Evolutionary conservation across 305 asterid species (phyloP), one percentile per base, ranked within the genome.

Genomic region (Fraxinus dipetala): DNA sequence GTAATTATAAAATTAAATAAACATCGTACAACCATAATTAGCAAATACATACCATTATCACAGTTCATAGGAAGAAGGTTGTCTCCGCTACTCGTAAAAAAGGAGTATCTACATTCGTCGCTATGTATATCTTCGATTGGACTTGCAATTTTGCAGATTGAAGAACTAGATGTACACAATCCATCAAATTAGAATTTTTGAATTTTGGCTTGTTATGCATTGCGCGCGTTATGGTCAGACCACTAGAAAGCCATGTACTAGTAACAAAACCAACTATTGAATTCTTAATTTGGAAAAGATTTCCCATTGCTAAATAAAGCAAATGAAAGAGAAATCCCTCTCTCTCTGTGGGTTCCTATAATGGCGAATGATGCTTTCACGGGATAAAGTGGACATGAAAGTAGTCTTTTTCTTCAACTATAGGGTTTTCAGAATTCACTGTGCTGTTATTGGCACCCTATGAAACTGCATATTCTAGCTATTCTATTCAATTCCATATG

Each of bases 321-420:
- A 69, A 69, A 69, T 13, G 40, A 69, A 30, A 11, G 75, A 69
- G 75, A 69, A 13, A 5, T 69, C 75, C 18, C 18, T 30, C 40
- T 14, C 36, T 14, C 36, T 24, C 20, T 67, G 0, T 28, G 75
- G 75, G 75, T 30, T 30, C 38, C 75, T 28, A 11, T 30, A 79
- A 83, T 83, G 89, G 89, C 82, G 84, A 85, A 84, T 81, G 89
- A 79, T 85, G 90, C 89, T 88, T 80, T 30, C 85, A 82, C 72
- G 83, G 81, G 90, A 88, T 86, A 85, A 85, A 86, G 84, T 82
- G 81, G 67, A 78, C 85, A 43, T 79, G 81, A 67, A 85, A 84
- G 80, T 80, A 88, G 34, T 77, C 84, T 61, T 78, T 84, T 80
- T 83, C 85, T 77, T 86, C 87, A 76, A 80, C 85, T 80, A 85